A percentile compares a stretch with the other conserved stretches of the same genome.
Evolutionary conservation across 768 basidiomycete species (phyloP).

Genomic region (Tulasnella sp.): DNA sequence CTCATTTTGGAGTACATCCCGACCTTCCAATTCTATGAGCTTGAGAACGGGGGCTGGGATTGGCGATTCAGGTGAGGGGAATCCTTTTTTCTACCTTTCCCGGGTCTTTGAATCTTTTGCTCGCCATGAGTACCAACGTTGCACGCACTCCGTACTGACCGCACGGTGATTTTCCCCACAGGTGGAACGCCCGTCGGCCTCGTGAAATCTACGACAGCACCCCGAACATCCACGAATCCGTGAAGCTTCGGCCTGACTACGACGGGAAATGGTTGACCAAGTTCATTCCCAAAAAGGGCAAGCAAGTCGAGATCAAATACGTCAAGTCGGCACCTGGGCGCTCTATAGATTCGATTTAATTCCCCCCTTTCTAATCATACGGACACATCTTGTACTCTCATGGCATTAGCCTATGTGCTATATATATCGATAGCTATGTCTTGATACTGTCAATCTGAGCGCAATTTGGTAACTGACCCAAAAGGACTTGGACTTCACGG

Average conservation of each 20-base stretch:
- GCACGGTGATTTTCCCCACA: neutral
- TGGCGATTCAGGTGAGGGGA: conserved; percentile 8
- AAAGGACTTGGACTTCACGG: too few species aligned
- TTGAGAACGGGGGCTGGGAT: conserved; percentile 16
- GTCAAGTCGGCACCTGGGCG: conserved; percentile 5
- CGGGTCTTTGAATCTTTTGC: too few species aligned
- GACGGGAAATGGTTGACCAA: neutral
- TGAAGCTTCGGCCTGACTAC: neutral
- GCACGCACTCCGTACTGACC: neutral
- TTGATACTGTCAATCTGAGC: too few species aligned
- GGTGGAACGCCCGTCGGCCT: neutral
- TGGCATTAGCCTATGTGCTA: too few species aligned
- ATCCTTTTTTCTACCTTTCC: too few species aligned
- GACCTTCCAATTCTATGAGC: conserved; percentile 14
- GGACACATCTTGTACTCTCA: too few species aligned
- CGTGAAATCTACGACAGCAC: conserved; percentile 17
- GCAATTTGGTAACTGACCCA: too few species aligned
- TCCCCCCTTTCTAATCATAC: too few species aligned
- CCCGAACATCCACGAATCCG: conserved; percentile 4
- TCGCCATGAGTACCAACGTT: too few species aligned
- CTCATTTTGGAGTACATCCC: conserved; percentile 28
- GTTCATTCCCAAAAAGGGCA: neutral
- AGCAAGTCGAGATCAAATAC: neutral
- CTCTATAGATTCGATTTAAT: too few species aligned
- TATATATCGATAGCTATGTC: too few species aligned